Conservation (phyloP, 192 early-diverging fungal genomes). For the Geranomyces variabilis region DNA sequence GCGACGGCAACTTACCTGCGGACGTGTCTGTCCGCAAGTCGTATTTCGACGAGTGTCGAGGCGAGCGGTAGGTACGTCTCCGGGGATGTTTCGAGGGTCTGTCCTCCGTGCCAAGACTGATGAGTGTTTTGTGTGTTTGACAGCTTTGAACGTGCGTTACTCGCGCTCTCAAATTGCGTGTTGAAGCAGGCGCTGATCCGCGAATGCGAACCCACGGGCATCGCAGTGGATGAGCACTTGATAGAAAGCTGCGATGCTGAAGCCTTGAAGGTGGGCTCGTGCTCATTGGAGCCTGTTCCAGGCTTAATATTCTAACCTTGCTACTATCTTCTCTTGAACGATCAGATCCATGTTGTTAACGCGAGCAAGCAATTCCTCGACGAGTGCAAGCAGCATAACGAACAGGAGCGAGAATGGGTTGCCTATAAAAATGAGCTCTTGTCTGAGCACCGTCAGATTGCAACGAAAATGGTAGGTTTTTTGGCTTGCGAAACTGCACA, state of each 20-base stretch:
- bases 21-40: slow-evolving; percentile 30
- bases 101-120: not conserved
- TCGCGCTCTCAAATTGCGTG: slow-evolving; percentile 39
- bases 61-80: slow-evolving; percentile 34
- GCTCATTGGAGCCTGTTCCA: not conserved
- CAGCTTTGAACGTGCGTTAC: slow-evolving; percentile 41
- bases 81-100: too few relatives aligned
- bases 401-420: too few relatives aligned
- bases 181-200: slow-evolving; percentile 23
- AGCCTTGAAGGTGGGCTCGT: not conserved
- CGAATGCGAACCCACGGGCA: slow-evolving; percentile 8
- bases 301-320: not conserved
- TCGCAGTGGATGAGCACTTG: not conserved
- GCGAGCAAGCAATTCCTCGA: too few relatives aligned
- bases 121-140: not conserved
- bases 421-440: too few relatives aligned
- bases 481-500: too few relatives aligned
- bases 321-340: too few relatives aligned
- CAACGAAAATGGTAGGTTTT: too few relatives aligned
- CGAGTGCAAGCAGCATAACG: too few relatives aligned
- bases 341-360: too few relatives aligned
- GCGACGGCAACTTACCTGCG: slow-evolving; percentile 36
- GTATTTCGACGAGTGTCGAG: slow-evolving; percentile 44
- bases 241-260: not conserved
- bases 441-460: too few relatives aligned